Evolutionary conservation across 2,329 filamentous ascomycete species (phyloP), one percentile per base, ranked within the genome.

Genomic region (Colletotrichum sp.): DNA sequence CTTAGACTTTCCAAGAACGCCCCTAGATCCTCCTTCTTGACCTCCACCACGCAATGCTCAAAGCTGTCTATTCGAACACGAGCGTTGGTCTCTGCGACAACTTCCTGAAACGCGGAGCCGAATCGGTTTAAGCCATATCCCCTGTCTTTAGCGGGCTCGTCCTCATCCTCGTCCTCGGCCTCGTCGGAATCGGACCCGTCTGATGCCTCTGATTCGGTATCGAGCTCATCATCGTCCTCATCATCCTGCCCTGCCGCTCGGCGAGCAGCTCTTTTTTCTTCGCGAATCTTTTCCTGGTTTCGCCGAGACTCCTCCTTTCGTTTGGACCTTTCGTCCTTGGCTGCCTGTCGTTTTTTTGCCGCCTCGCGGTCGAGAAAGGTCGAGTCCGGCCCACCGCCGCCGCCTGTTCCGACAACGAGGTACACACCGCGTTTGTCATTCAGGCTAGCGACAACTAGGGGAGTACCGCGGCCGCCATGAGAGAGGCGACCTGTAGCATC

Each of bases 41-140:
- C 96, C 84, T 99, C 97, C 62, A 98, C 96, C 9, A 98, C 97
- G 81, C 95, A 98, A 83, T 98, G 95, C 85, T 99, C 97, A 81
- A 99, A 99, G 84, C 95, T 97, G 85, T 99, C 97, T 82, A 98
- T 97, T 76, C 96, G 89, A 25, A 98, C 96, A 18, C 96, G 88
- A 1, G 96, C 95, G 75, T 93, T 97, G 18, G 96, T 98, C 87
- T 98, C 95, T 67, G 94, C 91, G 3, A 98, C 94, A 1, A 98
- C 97, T 81, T 98, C 96, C 83, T 98, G 96, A 84, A 99, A 99
- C 5, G 97, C 96, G 80, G 94, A 96, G 9, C 97, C 97, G 81
- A 99, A 99, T 66, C 94, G 92, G 85, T 98, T 99, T 68, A 95
- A 87, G 3, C 96, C 94, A 70, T 94, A 94, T 1, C 94, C 93